Evolutionary conservation across 2,329 filamentous ascomycete genomes (phyloP).

Genomic region (Penicillium crustosum): DNA sequence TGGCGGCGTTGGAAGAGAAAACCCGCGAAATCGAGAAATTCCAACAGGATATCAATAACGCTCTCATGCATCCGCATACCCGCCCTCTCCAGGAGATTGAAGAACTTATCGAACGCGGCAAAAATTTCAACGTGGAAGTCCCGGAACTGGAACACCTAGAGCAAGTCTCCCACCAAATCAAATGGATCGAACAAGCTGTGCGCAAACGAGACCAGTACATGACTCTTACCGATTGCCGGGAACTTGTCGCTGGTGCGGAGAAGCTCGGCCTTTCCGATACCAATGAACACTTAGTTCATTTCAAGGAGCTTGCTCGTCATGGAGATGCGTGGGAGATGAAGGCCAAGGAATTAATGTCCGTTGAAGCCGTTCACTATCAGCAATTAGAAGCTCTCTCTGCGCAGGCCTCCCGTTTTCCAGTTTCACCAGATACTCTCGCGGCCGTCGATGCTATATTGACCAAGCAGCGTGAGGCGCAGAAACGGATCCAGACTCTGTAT

Average conservation of each 20-base stretch:
- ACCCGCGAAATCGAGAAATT: conserved; percentile 82
- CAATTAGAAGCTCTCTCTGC: conserved; percentile 88
- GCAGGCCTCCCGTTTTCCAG: conserved; percentile 77
- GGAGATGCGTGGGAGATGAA: conserved; percentile 91
- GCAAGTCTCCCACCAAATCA: conserved; percentile 76
- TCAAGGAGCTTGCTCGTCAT: conserved; percentile 71
- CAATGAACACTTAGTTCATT: conserved; percentile 75
- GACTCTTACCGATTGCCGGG: conserved; percentile 73
- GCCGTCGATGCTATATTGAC: conserved; percentile 88
- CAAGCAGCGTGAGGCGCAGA: conserved; percentile 92
- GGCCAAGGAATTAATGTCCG: conserved; percentile 87
- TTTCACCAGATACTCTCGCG: conserved; percentile 75
- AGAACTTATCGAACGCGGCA: conserved; percentile 85
- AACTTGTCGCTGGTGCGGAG: conserved; percentile 74
- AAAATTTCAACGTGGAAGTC: conserved; percentile 86
- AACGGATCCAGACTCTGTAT: conserved; percentile 78
- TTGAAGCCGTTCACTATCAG: conserved; percentile 87
- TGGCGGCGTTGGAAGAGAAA: conserved; percentile 79
- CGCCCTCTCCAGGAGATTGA: conserved; percentile 75
- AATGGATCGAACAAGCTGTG: conserved; percentile 80
- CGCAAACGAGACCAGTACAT: conserved; percentile 65
- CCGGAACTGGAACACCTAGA: conserved; percentile 83
- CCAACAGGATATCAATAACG: conserved; percentile 70
- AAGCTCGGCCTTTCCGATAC: conserved; percentile 75
- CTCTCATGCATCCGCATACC: conserved; percentile 65